Evolutionary conservation across 2,329 filamentous ascomycete species (phyloP), one percentile per base, ranked within the genome.

Genomic region (Paecilomyces dactylethromorphus): DNA sequence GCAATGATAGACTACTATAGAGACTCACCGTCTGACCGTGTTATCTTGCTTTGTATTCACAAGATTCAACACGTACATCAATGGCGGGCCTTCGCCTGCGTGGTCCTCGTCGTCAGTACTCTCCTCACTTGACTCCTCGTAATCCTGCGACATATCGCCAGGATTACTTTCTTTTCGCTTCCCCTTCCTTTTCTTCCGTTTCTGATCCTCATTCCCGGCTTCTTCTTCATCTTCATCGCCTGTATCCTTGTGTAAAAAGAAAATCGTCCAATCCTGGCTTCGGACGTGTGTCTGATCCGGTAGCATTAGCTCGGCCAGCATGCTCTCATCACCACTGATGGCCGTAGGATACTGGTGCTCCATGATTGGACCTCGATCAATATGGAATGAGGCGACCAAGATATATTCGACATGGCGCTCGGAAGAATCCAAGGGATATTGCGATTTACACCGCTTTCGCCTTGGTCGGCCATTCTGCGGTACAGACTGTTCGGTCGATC

Each of bases 401-500:
- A 99, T 97, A 71, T 97, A 99, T 73, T 99, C 94, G 76, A 99
- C 94, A 87, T 99, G 94, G 69, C 94, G 95, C 73, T 97, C 89
- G 5, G 81, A 79, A 11, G 86, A 84, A 58, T 87, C 82, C n/a
- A 86, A 81, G 15, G 89, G 89, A 69, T 92, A 92, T 68, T 92
- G 89, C 21, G 89, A 89, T 58, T 85, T 87, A 69, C 88, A 75
- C 69, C 82, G 85, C 39, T 66, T 82, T 81, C 18, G 77, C 74
- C 4, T 81, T 71, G 3, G 29, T 56, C 32, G 55, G 35, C 26
- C 59, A 80, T 57, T 80, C 79, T 35, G 79, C 76, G 62, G 81
- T 7, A 18, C 75, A 60, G 81, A 59, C 61, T 69, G 67, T 29
- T 69, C 68, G 3, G 69, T 65, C 6, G 77, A 79, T 50, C 67